Base-by-base conservation (phyloP, 257 asterid genomes). In the Henckelia pumila region DNA sequence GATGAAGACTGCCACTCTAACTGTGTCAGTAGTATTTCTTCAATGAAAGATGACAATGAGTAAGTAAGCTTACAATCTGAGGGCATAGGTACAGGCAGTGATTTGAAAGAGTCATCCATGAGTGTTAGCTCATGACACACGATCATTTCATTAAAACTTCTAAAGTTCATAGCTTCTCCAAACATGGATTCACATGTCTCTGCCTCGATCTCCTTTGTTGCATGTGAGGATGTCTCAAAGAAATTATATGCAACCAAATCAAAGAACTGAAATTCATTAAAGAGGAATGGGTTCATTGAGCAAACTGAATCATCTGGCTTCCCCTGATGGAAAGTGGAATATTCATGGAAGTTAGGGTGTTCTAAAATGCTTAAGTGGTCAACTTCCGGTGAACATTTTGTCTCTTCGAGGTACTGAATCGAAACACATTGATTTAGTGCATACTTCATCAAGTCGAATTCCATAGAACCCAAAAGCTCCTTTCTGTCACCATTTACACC, bases 71-170 rank as follows among this genome's bases (percentile, higher is more conserved):
- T 79, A 56, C 70, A 58, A 66, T 80, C 87, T 26, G 86, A 74
- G 68, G 87, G 68, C 61, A 88, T 84, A 35, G 96, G 96, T 72
- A 78, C 93, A 55, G 96, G 99, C 76, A 94, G 73, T 71, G 99
- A 84, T 70, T 76, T 85, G 73, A 91, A 94, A 63, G 87, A 79
- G 76, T 80, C 89, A 69, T 88, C 97, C 70, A 75, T 58, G 49
- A 86, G 91, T 66, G 86, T 86, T 69, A 94, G 96, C 83, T 94
- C 97, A 66, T 83, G 83, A 64, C 82, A 79, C 86, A 87, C 93
- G 58, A 93, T 64, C 80, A 94, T 71, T 72, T 85, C 85, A 68
- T 77, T 70, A 63, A 87, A 84, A 79, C 76, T 79, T 80, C 70
- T 79, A 70, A 91, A 88, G 68, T 77, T 83, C 85, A 74, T 85